Conservation (phyloP, 352 stramenopile species). For the Pythium sukuiense region DNA sequence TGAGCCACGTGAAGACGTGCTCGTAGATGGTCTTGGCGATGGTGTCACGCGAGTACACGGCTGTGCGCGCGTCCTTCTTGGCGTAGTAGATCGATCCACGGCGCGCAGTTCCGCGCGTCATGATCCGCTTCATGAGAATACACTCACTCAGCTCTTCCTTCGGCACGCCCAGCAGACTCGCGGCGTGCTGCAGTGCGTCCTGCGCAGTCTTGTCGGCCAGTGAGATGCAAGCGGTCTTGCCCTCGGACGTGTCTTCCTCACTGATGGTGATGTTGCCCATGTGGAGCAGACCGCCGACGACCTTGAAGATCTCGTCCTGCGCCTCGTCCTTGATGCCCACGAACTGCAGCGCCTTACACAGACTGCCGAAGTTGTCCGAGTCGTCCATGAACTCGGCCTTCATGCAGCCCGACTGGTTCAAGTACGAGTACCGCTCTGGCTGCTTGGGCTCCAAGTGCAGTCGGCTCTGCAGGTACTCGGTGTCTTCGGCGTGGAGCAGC, state of each 20-base stretch:
- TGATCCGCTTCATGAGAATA: constrained; percentile 80
- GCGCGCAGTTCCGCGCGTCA: constrained; percentile 58
- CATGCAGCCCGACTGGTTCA: constrained; percentile 80
- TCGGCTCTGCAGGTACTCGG: constrained; percentile 42
- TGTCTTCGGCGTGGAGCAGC: constrained; percentile 62
- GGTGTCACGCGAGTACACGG: constrained; percentile 84
- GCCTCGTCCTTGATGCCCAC: constrained; percentile 66
- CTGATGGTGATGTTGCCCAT: constrained; percentile 79
- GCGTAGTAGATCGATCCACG: constrained; percentile 80
- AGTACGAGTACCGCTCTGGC: constrained; percentile 61
- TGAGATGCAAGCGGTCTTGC: constrained; percentile 66
- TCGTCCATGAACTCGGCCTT: constrained; percentile 75
- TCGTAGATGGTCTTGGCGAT: constrained; percentile 91
- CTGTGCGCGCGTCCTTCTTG: constrained; percentile 67
- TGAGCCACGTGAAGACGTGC: constrained; percentile 87
- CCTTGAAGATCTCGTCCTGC: constrained; percentile 72
- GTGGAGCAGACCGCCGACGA: constrained; percentile 74
- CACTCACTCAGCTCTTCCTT: constrained; percentile 63
- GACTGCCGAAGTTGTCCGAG: constrained; percentile 56
- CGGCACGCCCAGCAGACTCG: constrained; percentile 68
- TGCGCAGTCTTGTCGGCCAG: constrained; percentile 47
- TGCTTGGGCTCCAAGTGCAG: constrained; percentile 59
- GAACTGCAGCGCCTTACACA: constrained; percentile 68
- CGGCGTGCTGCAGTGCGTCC: constrained; percentile 44
- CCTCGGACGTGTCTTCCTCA: constrained; percentile 70